Percentiles rank a stretch among this genome's conserved stretches.
These are phyloP conservation scores for Nicotiana paniculata DNA, from an alignment of 257 asterid genomes.

Conservation along the genomic window DNA sequence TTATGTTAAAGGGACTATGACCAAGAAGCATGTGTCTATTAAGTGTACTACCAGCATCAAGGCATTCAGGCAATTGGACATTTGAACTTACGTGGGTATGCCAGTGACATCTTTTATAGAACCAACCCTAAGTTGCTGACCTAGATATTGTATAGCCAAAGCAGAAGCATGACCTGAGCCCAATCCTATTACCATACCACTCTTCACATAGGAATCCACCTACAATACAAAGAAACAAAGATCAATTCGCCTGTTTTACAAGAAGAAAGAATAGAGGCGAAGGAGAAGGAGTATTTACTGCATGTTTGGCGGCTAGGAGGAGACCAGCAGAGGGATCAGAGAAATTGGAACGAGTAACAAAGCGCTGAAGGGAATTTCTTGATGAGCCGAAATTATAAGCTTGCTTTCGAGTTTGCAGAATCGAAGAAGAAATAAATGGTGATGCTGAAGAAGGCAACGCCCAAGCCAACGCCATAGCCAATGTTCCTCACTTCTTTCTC, in stretches of 20 bases:
- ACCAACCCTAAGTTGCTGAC: constrained; percentile 58
- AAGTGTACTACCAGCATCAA: not conserved
- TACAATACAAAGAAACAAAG: constrained; percentile 24
- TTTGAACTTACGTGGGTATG: constrained; percentile 48
- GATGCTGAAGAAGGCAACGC: not conserved
- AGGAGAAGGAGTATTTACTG: constrained; percentile 25
- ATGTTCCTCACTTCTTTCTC: not conserved
- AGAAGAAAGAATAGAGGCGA: no score
- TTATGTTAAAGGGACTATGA: not conserved
- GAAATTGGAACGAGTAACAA: constrained; percentile 33
- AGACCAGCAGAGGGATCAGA: constrained; percentile 22
- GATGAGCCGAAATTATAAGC: not conserved
- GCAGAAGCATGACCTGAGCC: constrained; percentile 69
- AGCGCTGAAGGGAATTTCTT: constrained; percentile 16
- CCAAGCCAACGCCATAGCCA: not conserved
- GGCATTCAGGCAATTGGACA: not conserved
- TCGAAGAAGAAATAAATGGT: not conserved
- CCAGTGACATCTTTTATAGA: constrained; percentile 43
- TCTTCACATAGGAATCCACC: constrained; percentile 69
- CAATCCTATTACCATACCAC: constrained; percentile 69
- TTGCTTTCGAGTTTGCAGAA: not conserved
- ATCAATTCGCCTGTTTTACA: not conserved
- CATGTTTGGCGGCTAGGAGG: constrained; percentile 54
- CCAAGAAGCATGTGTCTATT: not conserved
- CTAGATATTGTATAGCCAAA: constrained; percentile 64